Percentiles rank a stretch among this genome's conserved stretches.
phyloP scores from a whole-genome alignment of 306 rosid genomes.

The Citrullus colocynthis region DNA sequence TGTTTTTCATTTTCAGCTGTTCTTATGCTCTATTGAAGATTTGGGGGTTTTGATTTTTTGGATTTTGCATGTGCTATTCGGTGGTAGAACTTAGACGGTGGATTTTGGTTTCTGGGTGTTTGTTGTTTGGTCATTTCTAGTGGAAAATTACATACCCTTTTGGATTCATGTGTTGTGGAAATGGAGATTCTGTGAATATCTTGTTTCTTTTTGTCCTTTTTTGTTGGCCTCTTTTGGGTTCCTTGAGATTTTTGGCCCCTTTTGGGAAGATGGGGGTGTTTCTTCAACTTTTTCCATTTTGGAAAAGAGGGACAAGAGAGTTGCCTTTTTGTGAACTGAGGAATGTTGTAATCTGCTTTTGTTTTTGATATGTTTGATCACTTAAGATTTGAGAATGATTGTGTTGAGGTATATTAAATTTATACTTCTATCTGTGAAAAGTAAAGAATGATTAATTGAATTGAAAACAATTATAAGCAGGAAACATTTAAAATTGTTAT shows the following conservation, averaged over 20 bases:
- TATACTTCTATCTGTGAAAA: background rate
- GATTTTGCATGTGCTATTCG: background rate
- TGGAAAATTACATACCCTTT: background rate
- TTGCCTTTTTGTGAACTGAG: background rate
- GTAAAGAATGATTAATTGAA: background rate
- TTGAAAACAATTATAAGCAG: background rate
- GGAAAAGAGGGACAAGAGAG: background rate
- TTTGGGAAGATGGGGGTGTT: background rate
- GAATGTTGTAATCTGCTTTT: background rate
- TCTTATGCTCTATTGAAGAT: background rate
- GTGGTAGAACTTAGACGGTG: background rate
- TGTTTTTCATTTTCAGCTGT: background rate
- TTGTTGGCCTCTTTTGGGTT: background rate
- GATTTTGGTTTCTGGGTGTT: background rate
- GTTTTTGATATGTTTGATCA: background rate
- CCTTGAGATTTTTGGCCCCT: background rate
- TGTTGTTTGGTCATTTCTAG: background rate
- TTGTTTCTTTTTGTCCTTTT: background rate
- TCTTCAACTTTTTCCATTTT: background rate
- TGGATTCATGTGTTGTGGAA: background rate
- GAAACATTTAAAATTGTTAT: background rate
- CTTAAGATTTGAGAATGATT: background rate
- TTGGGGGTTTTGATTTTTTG: slow-evolving; percentile 4
- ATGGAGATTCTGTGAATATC: background rate
- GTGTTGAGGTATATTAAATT: background rate